A percentile compares a stretch with the other conserved stretches of the same genome.
Evolutionary conservation across 495 filamentous ascomycete species (phyloP).

Genomic region (Talaromyces wortmannii): DNA sequence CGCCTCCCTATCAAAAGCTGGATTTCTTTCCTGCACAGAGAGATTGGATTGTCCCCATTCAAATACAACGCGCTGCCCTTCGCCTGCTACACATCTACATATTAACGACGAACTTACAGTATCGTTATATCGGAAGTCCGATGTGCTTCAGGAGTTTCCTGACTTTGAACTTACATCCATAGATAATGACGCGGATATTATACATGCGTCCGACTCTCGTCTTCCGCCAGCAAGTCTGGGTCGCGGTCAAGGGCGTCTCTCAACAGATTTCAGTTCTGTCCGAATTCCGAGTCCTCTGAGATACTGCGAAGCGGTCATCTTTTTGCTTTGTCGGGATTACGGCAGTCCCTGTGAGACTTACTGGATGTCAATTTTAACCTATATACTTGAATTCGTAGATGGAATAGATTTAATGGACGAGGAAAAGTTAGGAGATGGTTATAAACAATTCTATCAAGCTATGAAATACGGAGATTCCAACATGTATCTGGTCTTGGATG

Average conservation of each 20-base stretch:
- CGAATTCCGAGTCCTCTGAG: constrained; percentile 13
- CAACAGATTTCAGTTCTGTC: constrained; percentile 3
- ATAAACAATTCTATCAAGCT: constrained; percentile 13
- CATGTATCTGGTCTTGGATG: constrained; percentile 14
- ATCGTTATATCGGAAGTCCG: constrained; percentile 15
- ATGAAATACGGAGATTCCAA: constrained; percentile 11
- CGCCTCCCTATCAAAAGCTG: constrained; percentile 9
- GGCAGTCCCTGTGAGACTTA: constrained; percentile 4
- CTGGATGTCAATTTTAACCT: constrained; percentile 19
- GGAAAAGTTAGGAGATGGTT: constrained; percentile 8
- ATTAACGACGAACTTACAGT: constrained; percentile 14
- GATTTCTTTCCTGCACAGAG: constrained; percentile 12
- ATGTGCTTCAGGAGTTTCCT: constrained; percentile 15
- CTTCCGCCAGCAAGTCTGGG: constrained; percentile 14
- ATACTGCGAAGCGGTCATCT: constrained; percentile 19
- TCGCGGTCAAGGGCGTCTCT: constrained; percentile 18
- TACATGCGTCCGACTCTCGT: constrained; percentile 9
- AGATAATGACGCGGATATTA: constrained; percentile 4
- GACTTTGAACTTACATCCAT: constrained; percentile 3
- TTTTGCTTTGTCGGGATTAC: constrained; percentile 17
- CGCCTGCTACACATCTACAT: constrained; percentile 13
- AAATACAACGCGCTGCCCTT: background rate
- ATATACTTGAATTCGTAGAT: constrained; percentile 19
- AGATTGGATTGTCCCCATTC: constrained; percentile 6
- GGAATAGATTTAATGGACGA: constrained; percentile 16